Conservation (phyloP, 257 asterid species). For the Salvia miltiorrhiza region DNA sequence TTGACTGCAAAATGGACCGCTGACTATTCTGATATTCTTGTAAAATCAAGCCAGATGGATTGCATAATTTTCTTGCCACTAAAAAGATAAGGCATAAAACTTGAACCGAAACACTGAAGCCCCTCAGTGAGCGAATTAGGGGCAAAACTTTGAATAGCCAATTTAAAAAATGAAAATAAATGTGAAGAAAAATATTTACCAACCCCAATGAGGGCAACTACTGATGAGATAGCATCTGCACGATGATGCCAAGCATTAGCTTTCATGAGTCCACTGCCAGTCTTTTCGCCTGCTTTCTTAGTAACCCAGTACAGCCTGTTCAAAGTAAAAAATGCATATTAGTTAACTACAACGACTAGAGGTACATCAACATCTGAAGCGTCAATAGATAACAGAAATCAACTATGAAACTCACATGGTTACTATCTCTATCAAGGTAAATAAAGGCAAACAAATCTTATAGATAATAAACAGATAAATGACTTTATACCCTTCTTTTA, state of each 20-base stretch:
- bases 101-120: not conserved
- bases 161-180: not conserved
- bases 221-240: conserved; percentile 90
- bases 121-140: not conserved
- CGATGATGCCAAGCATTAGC: conserved; percentile 99
- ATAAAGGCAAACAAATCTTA: not conserved
- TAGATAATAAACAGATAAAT: not conserved
- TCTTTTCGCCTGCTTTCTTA: conserved; percentile 79
- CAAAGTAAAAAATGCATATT: not conserved
- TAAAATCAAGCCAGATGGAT: too few relatives aligned
- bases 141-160: not conserved
- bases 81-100: not conserved
- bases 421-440: not conserved
- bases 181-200: conserved; percentile 60
- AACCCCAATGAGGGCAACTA: conserved; percentile 98
- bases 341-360: conserved; percentile 7
- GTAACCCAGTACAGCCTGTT: conserved; percentile 80
- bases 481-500: conserved; percentile 83
- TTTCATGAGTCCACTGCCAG: conserved; percentile 96
- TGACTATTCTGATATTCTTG: not conserved
- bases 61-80: not conserved
- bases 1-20: not conserved
- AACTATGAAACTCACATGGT: not conserved
- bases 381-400: not conserved
- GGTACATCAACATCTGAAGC: conserved; percentile 1